Conservation (phyloP, 768 basidiomycete genomes). For the Suillus americanus region DNA sequence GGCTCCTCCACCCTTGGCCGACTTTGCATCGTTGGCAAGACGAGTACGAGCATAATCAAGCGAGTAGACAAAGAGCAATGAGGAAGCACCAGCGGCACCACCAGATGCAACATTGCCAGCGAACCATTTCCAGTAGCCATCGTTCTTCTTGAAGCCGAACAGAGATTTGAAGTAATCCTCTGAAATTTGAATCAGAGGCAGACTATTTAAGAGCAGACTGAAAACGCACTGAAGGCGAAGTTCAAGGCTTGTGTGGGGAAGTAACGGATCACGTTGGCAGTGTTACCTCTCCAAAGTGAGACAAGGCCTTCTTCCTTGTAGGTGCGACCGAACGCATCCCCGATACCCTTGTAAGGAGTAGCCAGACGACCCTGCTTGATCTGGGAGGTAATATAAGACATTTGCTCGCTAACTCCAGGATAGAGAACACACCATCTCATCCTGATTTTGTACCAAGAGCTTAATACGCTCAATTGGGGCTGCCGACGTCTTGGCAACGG, state of each 20-base stretch:
- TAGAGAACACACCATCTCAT: slow-evolving; percentile 85
- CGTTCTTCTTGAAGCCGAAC: slow-evolving; percentile 97
- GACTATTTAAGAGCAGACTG: neutral
- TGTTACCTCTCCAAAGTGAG: slow-evolving; percentile 99
- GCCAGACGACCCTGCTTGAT: slow-evolving; percentile 99
- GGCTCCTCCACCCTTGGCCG: slow-evolving; percentile 84
- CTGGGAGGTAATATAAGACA: slow-evolving; percentile 37
- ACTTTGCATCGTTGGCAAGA: slow-evolving; percentile 97
- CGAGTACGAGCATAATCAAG: slow-evolving; percentile 99
- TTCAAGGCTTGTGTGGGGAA: slow-evolving; percentile 99
- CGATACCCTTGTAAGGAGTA: slow-evolving; percentile 94
- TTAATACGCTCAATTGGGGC: slow-evolving; percentile 99
- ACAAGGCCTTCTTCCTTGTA: slow-evolving; percentile 94
- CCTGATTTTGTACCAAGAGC: slow-evolving; percentile 97
- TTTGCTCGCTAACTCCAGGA: neutral
- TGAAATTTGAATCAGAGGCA: slow-evolving; percentile 10
- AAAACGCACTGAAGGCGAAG: slow-evolving; percentile 95
- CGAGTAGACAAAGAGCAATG: slow-evolving; percentile 99
- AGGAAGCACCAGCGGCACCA: slow-evolving; percentile 99
- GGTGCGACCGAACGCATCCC: slow-evolving; percentile 89
- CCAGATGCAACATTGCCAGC: slow-evolving; percentile 97
- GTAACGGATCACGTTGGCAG: slow-evolving; percentile 99
- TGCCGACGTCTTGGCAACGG: slow-evolving; percentile 97
- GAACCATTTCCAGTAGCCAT: slow-evolving; percentile 99
- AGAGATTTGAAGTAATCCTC: slow-evolving; percentile 99